Evolutionary conservation across 495 filamentous ascomycete species (phyloP), one percentile per base, ranked within the genome.

Genomic region (Melanomma pulvis-pyrius): DNA sequence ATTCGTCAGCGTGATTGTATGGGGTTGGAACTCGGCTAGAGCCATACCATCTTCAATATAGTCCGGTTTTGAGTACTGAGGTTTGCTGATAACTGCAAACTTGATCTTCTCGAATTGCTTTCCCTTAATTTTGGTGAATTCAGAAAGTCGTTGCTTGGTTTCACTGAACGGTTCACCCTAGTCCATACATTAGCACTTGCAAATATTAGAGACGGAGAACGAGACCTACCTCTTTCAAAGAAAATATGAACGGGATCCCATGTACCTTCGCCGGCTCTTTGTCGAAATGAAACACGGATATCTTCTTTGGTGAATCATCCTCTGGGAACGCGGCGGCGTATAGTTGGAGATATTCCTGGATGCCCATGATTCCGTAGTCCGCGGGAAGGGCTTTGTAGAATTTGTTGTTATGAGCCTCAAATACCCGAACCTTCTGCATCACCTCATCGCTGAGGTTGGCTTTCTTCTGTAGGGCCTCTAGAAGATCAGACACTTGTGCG

Each of bases 101-200:
- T 93, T 97, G 75, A 98, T 92, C 82, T 97, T 99, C 77, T 99
- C 94, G 67, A 98, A 94, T 60, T 91, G 91, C 81, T 98, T 98
- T 67, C 94, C 94, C 79, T 97, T 98, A 75, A 99, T 87, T 13
- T 92, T 92, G 1, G 90, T 96, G 52, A 94, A 85, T 74, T 90
- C 91, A 70, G 92, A 91, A 2, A 99, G 81, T 24, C 94, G 87
- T 71, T 93, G 88, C 79, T 92, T 96, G 54, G 94, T 97, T 30
- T 98, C 89, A 41, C 87, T 85, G 79, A 98, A 99, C 36, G 81
- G 77, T 74, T 98, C 94, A 34, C 88, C 90, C 88, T 94, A 63
- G 21, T 25, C n/a, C 13, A 44, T 29, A 21, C 24, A 22, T 59
- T n/a, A 59, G 56, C 25, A 59, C 11, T 49, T 44, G 39, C 39